A percentile compares a stretch with the other conserved stretches of the same genome.
These are phyloP conservation scores for Inga leiocalycina DNA, from an alignment of 306 rosid genomes.

Conservation along the genomic window DNA sequence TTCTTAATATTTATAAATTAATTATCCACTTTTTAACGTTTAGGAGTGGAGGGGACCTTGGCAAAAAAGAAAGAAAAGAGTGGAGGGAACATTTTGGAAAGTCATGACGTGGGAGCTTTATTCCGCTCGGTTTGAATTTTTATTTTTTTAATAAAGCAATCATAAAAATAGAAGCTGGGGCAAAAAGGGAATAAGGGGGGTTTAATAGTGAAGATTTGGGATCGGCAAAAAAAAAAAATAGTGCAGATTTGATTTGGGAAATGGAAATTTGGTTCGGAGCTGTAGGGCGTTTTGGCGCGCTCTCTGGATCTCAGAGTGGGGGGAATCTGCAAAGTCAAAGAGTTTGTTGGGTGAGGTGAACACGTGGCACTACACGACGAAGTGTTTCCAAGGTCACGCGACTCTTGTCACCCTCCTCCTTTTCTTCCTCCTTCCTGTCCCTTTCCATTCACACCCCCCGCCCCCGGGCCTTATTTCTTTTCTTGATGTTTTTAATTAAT, in stretches of 20 bases:
- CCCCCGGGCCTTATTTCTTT: not conserved
- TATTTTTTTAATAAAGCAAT: no score
- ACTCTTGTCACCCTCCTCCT: constrained; percentile 23
- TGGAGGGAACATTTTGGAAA: constrained; percentile 2
- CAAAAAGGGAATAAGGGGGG: not conserved
- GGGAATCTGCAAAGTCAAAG: constrained; percentile 53
- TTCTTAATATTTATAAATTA: no score
- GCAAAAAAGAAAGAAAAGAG: no score
- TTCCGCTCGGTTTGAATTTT: not conserved
- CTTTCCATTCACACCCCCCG: not conserved
- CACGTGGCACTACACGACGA: constrained; percentile 45
- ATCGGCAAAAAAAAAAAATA: no score
- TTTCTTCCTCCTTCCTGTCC: not conserved
- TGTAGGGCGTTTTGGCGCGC: not conserved
- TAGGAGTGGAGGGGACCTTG: no score
- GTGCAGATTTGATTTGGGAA: no score
- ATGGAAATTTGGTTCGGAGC: not conserved
- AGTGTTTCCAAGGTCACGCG: constrained; percentile 45
- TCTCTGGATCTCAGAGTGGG: not conserved
- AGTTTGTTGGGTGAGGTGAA: constrained; percentile 51
- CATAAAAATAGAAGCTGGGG: not conserved
- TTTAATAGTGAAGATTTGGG: no score
- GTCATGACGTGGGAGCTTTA: constrained; percentile 11
- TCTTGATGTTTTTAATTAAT: no score
- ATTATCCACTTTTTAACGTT: no score